Evolutionary conservation across 2,329 filamentous ascomycete species (phyloP), one percentile per base, ranked within the genome.

Genomic region (Rhytidhysteron rufulum): DNA sequence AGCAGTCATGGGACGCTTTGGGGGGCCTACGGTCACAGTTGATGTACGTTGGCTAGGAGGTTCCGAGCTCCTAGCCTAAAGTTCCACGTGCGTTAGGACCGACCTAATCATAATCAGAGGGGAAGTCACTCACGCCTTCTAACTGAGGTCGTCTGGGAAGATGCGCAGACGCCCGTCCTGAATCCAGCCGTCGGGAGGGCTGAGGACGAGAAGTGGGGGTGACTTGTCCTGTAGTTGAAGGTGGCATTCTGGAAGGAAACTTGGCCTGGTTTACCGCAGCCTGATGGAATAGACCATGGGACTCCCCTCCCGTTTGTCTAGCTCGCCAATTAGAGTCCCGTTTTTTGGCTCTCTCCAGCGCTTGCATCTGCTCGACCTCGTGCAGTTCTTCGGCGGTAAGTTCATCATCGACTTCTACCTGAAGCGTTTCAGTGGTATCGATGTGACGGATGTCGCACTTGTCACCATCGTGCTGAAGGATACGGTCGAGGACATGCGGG

Each of bases 391-490:
- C 39, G 7, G 20, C 9, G 4, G 39, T 41, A 9, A 41, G 31
- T 9, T 41, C 22, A 17, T 34, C 39, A 8, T 27, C 21, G 17
- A 39, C 16, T 16, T 89, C 83, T 48, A 79, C 74, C 48, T 86
- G 82, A 49, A 88, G 88, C 0, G 83, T 83, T 49, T 91, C 84
- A 1, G 83, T 85, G 29, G 83, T 75, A 3, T 78, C 73, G 41
- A 91, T 81, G 2, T 68, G 68, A 10, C 72, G 65, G 34, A 86
- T 76, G 7, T 65, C 62, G 9, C 56, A 43, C 9, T 61, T 53
- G 5, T 65, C 45, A 34, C 67, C 65, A 4, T 55, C 36, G 5
- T 77, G 61, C 42, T 77, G 73, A 5, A 89, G 65, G 15, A 87
- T 72, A 1, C 30, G 46, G 54, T 94, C 88, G 31, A 85, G 61